These are phyloP conservation scores for Arachis stenosperma DNA, from an alignment of 306 rosid species.

Conservation along the genomic window DNA sequence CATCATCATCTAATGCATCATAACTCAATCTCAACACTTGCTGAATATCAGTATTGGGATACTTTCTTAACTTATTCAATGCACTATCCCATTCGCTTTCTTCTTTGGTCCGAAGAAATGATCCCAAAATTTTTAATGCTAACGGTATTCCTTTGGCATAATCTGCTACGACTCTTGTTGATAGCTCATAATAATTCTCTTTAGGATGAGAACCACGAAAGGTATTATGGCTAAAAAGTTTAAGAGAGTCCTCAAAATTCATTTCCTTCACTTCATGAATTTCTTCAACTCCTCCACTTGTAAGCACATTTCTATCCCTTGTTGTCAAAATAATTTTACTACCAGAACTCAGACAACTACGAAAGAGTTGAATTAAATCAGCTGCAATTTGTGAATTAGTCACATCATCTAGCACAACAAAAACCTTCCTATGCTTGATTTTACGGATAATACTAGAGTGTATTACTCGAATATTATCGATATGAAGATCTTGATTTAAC, in stretches of 20 bases:
- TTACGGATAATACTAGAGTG: not conserved
- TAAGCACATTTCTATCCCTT: not conserved
- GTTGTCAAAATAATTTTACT: not conserved
- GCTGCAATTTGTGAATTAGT: not conserved
- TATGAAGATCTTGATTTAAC: not conserved
- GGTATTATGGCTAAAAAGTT: not conserved
- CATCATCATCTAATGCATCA: not conserved
- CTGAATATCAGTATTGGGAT: not conserved
- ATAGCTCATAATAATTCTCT: not conserved
- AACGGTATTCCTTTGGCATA: not conserved
- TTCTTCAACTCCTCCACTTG: not conserved
- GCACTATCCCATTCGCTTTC: slow-evolving; percentile 17
- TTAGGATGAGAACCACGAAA: not conserved
- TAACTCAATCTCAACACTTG: not conserved
- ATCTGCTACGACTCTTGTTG: not conserved
- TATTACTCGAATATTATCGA: too few species aligned
- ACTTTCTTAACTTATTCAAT: not conserved
- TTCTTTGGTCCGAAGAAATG: not conserved
- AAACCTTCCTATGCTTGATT: not conserved
- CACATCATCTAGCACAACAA: not conserved
- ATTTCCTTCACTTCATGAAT: not conserved
- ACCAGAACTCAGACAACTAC: not conserved
- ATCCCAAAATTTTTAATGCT: not conserved
- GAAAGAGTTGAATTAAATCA: too few species aligned
- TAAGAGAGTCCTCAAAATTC: not conserved